Evolutionary conservation across 305 asterid species (phyloP), one percentile per base, ranked within the genome.

Genomic region (Striga hermonthica): DNA sequence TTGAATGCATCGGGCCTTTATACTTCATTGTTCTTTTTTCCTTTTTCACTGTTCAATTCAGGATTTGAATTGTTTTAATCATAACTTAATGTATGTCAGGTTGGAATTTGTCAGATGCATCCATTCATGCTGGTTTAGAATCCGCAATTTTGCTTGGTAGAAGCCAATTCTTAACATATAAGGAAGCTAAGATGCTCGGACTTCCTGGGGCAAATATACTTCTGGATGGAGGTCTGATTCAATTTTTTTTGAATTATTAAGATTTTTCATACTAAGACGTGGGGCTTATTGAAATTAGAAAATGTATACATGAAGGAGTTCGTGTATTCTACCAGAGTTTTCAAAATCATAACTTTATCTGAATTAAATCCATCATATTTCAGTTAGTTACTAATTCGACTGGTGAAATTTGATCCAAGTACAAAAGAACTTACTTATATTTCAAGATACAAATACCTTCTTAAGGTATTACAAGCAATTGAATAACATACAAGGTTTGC

Each of bases 121-220:
- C 97, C 62, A 77, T 92, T 58, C 90, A 82, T 62, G 77, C 86
- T 74, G 98, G 98, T 78, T 76, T 92, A 59, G 89, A 92, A 77
- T 22, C 73, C 64, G 82, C 93, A 34, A 68, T 70, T 84, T 72
- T 92, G 84, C 87, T 73, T 49, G 97, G 98, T 13, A 83, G 98
- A 81, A 84, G 77, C 75, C 98, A 92, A 68, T 65, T 92, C 75
- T 78, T 92, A 72, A 80, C 90, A 63, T 72, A 74, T 31, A 72
- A 80, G 73, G 95, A 86, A 81, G 88, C 86, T 59, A 83, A 76
- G 69, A 70, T 43, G 79, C 81, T 92, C 49, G 96, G 90, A 57
- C 73, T 87, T 57, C 83, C 84, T 8, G 89, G 81, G 60, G 80
- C 86, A 57, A 79, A 86, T 43, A 40, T 89, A 78, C 77, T 89